Base-by-base conservation (phyloP, 2,329 filamentous ascomycete species). In the Phoma sp. region DNA sequence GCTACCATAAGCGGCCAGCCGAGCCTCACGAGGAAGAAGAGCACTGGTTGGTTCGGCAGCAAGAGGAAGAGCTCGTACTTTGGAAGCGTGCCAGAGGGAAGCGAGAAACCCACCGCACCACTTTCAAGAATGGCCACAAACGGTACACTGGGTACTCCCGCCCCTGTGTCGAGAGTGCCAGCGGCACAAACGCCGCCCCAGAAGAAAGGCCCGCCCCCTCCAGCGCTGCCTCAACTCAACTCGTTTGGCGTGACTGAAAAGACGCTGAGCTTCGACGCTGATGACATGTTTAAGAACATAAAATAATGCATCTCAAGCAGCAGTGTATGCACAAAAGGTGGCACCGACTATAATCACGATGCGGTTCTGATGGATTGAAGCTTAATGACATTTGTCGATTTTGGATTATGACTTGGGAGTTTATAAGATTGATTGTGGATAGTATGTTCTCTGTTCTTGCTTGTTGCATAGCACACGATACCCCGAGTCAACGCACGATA, bases 251-350 rank as follows among this genome's bases (percentile, higher is more conserved):
- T 74, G 47, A 70, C 64, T 34, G 69, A 73, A 15, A 72, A 75
- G 34, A 56, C 69, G 34, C 58, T 67, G 12, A 67, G 65, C 50
- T 48, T 75, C 34, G 72, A 67, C 9, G 74, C 65, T 7, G 74
- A 75, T 36, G 73, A 76, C 59, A 65, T 76, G 69, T 76, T 76
- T 62, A 76, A 75, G 56, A 64, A 75, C 64, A 76, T 76, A 57
- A 71, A 73, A 51, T 75, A 61, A 46, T 40, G 62, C 30, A 46
- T 54, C 14, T 4, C 11, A 4, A 18, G 30, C 30, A 21, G n/a
- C 18, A 20, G 25, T 23, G 4, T 21, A 18, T 28, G 18, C 40
- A 25, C 30, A 10, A 25, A 29, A 17, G 17, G 4, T 10, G 33
- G 40, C 45, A 36, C 25, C 25, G 46, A 47, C 42, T n/a, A 64